Conservation (phyloP, 192 early-diverging fungal genomes). For the Phlyctochytrium planicorne region DNA sequence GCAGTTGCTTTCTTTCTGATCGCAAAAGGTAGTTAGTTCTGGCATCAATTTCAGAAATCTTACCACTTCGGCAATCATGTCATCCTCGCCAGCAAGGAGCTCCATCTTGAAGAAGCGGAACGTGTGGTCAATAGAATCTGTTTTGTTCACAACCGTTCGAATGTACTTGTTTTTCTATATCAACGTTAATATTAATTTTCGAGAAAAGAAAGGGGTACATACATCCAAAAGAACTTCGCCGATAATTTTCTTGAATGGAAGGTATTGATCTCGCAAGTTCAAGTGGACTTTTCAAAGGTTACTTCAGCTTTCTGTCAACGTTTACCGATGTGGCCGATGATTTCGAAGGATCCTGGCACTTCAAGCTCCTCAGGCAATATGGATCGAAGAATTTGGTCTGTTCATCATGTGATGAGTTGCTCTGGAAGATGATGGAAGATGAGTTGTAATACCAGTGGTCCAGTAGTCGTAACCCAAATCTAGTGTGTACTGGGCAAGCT, state of each 20-base stretch:
- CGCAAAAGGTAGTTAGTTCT: not conserved
- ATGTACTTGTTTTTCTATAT: conserved; percentile 82
- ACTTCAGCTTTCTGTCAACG: not conserved
- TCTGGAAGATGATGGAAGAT: not conserved
- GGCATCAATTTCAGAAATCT: not conserved
- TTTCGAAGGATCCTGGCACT: conserved; percentile 71
- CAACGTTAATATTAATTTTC: too few species aligned
- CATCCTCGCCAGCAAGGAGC: conserved; percentile 82
- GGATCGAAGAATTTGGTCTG: conserved; percentile 86
- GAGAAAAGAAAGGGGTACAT: conserved; percentile 21
- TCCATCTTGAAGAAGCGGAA: conserved; percentile 98
- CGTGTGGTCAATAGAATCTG: conserved; percentile 89
- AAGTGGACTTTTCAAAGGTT: conserved; percentile 73
- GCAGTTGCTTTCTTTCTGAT: conserved; percentile 86
- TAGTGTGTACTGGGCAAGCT: conserved; percentile 54
- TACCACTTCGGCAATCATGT: conserved; percentile 86
- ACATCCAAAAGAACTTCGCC: conserved; percentile 95
- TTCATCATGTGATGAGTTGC: too few species aligned
- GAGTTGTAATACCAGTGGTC: conserved; percentile 63
- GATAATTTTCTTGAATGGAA: conserved; percentile 88
- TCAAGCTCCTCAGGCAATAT: conserved; percentile 81
- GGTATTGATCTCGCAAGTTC: conserved; percentile 88
- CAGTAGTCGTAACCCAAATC: conserved; percentile 84
- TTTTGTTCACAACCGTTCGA: conserved; percentile 95
- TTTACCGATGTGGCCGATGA: conserved; percentile 79